Evolutionary conservation across 1,284 basidiomycete genomes (phyloP).

Genomic region (Apiotrichum domesticum): DNA sequence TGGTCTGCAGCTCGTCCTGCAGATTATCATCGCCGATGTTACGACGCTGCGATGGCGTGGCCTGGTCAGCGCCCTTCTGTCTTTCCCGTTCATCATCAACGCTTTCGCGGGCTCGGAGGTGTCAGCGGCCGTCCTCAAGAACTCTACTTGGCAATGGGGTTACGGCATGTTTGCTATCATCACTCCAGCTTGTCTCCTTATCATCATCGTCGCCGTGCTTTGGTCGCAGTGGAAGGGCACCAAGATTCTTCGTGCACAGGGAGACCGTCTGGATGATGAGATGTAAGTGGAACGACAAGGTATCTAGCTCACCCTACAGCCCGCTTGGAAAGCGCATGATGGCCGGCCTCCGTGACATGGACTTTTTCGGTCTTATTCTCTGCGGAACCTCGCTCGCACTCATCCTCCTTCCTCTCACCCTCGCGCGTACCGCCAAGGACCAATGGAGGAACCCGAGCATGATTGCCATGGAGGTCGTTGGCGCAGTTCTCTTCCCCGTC

Average conservation of each 20-base stretch:
- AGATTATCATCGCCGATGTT: conserved; percentile 55
- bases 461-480: conserved; percentile 46
- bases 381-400: conserved; percentile 58
- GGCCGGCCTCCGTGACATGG: conserved; percentile 7
- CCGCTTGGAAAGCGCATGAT: conserved; percentile 15
- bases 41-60: conserved; percentile 70
- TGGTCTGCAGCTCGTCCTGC: conserved; percentile 22
- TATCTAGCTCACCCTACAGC: conserved; percentile 19
- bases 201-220: conserved; percentile 39
- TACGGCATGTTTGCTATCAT: conserved; percentile 37
- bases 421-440: conserved; percentile 50
- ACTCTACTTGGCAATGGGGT: conserved; percentile 57
- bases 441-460: conserved; percentile 39
- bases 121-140: conserved; percentile 52
- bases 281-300: neutral
- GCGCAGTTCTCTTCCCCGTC: conserved; percentile 44
- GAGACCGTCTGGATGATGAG: neutral
- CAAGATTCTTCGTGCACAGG: conserved; percentile 6
- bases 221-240: conserved; percentile 42
- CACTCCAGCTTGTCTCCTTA: conserved; percentile 19
- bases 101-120: conserved; percentile 36
- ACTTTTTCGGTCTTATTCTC: conserved; percentile 59
- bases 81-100: conserved; percentile 56
- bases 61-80: conserved; percentile 60
- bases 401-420: conserved; percentile 63